Evolutionary conservation across 2,329 filamentous ascomycete species (phyloP).

Genomic region (Teratosphaeria epicoccoides): DNA sequence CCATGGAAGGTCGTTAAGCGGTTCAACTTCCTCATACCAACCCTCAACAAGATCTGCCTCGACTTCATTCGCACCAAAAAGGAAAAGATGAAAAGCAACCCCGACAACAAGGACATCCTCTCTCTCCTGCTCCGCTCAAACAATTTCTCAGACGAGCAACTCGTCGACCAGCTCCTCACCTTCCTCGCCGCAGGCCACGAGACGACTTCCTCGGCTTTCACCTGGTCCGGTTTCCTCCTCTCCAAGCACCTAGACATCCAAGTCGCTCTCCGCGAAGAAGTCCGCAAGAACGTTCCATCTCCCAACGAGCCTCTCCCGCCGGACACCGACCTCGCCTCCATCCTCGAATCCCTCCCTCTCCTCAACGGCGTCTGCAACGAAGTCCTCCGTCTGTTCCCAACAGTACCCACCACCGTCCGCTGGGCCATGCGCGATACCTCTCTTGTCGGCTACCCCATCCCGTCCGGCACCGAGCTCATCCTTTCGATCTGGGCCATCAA

Average conservation of each 20-base stretch:
- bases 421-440: slow-evolving; percentile 33
- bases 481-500: slow-evolving; percentile 35
- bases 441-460: slow-evolving; percentile 29
- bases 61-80: slow-evolving; percentile 41
- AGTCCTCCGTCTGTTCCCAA: slow-evolving; percentile 36
- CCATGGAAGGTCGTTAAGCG: slow-evolving; percentile 22
- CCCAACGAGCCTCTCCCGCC: slow-evolving; percentile 5
- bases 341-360: slow-evolving; percentile 35
- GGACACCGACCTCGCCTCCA: slow-evolving; percentile 14
- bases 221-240: slow-evolving; percentile 66
- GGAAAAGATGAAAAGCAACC: slow-evolving; percentile 13
- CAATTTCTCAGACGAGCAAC: slow-evolving; percentile 42
- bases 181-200: slow-evolving; percentile 56
- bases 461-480: slow-evolving; percentile 29
- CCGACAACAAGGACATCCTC: slow-evolving; percentile 30
- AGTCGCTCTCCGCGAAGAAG: slow-evolving; percentile 54
- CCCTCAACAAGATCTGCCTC: slow-evolving; percentile 33
- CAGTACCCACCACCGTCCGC: slow-evolving; percentile 38
- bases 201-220: slow-evolving; percentile 64
- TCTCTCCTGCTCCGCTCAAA: slow-evolving; percentile 42
- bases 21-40: slow-evolving; percentile 15
- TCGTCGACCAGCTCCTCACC: slow-evolving; percentile 47
- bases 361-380: slow-evolving; percentile 39
- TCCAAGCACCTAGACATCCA: slow-evolving; percentile 56
- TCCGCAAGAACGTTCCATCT: slow-evolving; percentile 51